phyloP scores from a whole-genome alignment of 768 basidiomycete species.

The Cyathus striatus region DNA sequence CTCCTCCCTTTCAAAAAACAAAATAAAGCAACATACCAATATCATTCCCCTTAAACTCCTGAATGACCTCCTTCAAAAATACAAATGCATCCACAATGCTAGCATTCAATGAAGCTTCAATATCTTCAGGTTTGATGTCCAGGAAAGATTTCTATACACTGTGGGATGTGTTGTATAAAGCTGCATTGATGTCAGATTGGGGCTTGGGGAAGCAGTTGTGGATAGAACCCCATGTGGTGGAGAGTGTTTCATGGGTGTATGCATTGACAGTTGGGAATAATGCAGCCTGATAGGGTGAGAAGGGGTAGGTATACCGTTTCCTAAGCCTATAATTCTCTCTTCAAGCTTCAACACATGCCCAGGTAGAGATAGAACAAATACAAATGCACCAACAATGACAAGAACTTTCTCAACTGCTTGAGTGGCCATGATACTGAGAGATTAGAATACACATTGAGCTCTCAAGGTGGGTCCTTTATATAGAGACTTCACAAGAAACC shows the following conservation, averaged over 20 bases:
- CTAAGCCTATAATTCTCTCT: slow-evolving; percentile 29
- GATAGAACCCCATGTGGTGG: slow-evolving; percentile 41
- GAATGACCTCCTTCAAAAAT: slow-evolving; percentile 56
- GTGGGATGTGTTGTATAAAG: slow-evolving; percentile 58
- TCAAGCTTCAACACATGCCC: neutral
- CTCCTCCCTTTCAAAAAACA: too few relatives aligned
- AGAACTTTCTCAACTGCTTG: slow-evolving; percentile 41
- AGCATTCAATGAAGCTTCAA: slow-evolving; percentile 42
- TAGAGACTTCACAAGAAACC: too few relatives aligned
- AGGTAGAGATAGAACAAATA: neutral
- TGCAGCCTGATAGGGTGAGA: slow-evolving; percentile 43
- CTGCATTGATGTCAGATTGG: slow-evolving; percentile 48
- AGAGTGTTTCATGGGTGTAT: slow-evolving; percentile 47
- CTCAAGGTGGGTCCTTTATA: too few relatives aligned
- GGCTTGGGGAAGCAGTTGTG: slow-evolving; percentile 41
- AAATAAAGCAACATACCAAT: too few relatives aligned
- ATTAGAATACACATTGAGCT: too few relatives aligned
- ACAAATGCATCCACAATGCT: slow-evolving; percentile 58
- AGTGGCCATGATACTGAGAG: slow-evolving; percentile 25
- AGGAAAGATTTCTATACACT: slow-evolving; percentile 66
- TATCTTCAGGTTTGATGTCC: slow-evolving; percentile 52
- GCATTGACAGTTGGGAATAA: slow-evolving; percentile 50
- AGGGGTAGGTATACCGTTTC: slow-evolving; percentile 26
- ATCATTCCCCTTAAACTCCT: slow-evolving; percentile 55
- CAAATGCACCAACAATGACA: slow-evolving; percentile 50